A percentile compares a stretch with the other conserved stretches of the same genome.
Conservation (phyloP, 441 rosid species). For the Aquilaria agallochum region DNA sequence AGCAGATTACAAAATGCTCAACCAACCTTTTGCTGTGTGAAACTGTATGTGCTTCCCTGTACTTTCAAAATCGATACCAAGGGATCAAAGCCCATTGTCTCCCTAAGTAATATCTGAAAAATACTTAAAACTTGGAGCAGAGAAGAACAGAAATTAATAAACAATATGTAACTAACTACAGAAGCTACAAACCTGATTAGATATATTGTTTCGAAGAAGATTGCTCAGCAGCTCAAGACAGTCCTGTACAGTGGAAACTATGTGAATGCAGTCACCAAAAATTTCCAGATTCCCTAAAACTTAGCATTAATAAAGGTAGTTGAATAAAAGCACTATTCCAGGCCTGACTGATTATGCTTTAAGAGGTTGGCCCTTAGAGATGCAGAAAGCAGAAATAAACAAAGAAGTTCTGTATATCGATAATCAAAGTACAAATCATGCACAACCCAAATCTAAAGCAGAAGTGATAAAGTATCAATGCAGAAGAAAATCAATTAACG, state of each 20-base stretch:
- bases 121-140: constrained; percentile 25
- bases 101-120: constrained; percentile 78
- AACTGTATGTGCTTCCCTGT: constrained; percentile 77
- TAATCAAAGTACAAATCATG: too few relatives aligned
- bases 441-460: too few relatives aligned
- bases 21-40: constrained; percentile 97
- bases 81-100: constrained; percentile 87
- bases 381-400: too few relatives aligned
- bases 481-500: too few relatives aligned
- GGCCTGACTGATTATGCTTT: too few relatives aligned
- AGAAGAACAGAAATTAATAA: constrained; percentile 5
- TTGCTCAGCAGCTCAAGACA: constrained; percentile 92
- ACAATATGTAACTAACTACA: constrained; percentile 7
- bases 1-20: constrained; percentile 15
- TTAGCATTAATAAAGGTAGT: constrained; percentile 9
- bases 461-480: too few relatives aligned
- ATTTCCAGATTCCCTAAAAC: constrained; percentile 8
- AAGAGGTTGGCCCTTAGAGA: too few relatives aligned
- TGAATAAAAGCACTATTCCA: constrained; percentile 2
- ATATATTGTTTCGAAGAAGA: constrained; percentile 78
- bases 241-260: constrained; percentile 47
- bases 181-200: constrained; percentile 69
- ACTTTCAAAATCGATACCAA: constrained; percentile 70
- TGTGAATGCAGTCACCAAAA: constrained; percentile 4
- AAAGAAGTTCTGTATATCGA: too few relatives aligned